These are phyloP conservation scores for Panaeolus papilionaceus DNA, from an alignment of 768 basidiomycete genomes.

Conservation along the genomic window DNA sequence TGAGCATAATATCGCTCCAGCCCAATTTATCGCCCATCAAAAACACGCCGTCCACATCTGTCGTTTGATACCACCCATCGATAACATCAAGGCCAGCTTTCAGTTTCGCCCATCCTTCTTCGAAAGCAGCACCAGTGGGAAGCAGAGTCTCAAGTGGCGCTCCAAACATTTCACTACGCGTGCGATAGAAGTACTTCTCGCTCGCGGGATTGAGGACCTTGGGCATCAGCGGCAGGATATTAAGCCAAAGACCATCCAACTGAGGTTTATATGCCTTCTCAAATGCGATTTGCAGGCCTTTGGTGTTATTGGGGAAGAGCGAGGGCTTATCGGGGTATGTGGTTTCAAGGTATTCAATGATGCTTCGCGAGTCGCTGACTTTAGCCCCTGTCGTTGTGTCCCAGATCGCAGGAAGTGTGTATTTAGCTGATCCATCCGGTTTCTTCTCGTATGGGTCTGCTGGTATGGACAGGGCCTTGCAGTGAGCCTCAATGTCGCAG, in stretches of 20 bases:
- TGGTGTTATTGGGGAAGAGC: constrained; percentile 40
- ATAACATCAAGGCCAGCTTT: constrained; percentile 37
- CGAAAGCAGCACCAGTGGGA: constrained; percentile 36
- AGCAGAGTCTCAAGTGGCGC: constrained; percentile 43
- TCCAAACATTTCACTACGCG: constrained; percentile 40
- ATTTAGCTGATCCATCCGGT: constrained; percentile 38
- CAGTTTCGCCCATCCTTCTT: constrained; percentile 44
- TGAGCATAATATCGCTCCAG: constrained; percentile 50
- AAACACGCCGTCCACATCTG: constrained; percentile 35
- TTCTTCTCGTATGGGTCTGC: constrained; percentile 41
- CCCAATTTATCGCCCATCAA: constrained; percentile 43
- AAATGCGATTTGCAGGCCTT: constrained; percentile 48
- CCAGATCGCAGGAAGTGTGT: constrained; percentile 58
- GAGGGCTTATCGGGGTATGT: constrained; percentile 50
- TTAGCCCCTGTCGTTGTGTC: constrained; percentile 47
- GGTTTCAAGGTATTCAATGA: constrained; percentile 59
- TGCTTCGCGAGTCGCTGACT: constrained; percentile 49
- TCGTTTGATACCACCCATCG: constrained; percentile 37
- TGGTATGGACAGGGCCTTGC: constrained; percentile 41
- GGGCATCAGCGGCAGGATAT: constrained; percentile 25
- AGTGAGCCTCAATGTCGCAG: constrained; percentile 48
- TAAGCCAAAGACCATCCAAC: constrained; percentile 3
- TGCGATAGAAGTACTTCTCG: constrained; percentile 41
- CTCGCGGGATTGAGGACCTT: constrained; percentile 30
- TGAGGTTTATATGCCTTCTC: constrained; percentile 23